These are phyloP conservation scores for Phaffomyces thermotolerans DNA, from an alignment of 805 yeast species.

Conservation along the genomic window DNA sequence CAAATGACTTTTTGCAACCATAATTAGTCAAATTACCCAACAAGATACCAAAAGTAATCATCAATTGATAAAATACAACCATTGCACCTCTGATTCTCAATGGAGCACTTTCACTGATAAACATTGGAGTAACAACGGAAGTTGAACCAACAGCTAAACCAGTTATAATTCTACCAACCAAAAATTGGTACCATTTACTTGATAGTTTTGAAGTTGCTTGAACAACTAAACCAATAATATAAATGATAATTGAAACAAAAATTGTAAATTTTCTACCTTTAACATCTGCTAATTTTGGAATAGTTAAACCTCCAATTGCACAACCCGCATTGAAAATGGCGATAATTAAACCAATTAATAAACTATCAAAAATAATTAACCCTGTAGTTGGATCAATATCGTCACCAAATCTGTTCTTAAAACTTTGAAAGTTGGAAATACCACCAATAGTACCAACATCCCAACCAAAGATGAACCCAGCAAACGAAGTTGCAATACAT, in stretches of 20 bases:
- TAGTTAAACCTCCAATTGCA: constrained; percentile 57
- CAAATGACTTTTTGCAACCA: constrained; percentile 38
- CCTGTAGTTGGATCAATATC: constrained; percentile 30
- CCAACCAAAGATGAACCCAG: constrained; percentile 70
- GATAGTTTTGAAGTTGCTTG: constrained; percentile 42
- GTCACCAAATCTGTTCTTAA: constrained; percentile 43
- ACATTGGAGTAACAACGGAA: constrained; percentile 69
- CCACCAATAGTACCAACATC: constrained; percentile 77
- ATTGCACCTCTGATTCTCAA: constrained; percentile 64
- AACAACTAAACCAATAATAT: constrained; percentile 52
- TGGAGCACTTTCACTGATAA: constrained; percentile 64
- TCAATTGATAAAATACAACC: constrained; percentile 63
- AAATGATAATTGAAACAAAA: constrained; percentile 45
- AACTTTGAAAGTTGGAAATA: constrained; percentile 58
- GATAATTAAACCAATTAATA: constrained; percentile 46
- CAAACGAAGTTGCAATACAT: constrained; percentile 47
- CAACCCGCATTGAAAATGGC: constrained; percentile 61
- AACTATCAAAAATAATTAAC: constrained; percentile 33
- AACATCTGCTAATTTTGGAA: constrained; percentile 50
- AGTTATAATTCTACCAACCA: constrained; percentile 57
- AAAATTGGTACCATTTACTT: constrained; percentile 52
- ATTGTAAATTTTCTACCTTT: constrained; percentile 56
- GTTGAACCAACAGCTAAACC: constrained; percentile 76
- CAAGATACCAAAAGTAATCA: constrained; percentile 65
- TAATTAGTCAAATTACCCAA: constrained; percentile 61